Percentiles rank a stretch among this genome's conserved stretches.
Conservation (phyloP, 805 yeast species). For the Ogataea chonburiensis region DNA sequence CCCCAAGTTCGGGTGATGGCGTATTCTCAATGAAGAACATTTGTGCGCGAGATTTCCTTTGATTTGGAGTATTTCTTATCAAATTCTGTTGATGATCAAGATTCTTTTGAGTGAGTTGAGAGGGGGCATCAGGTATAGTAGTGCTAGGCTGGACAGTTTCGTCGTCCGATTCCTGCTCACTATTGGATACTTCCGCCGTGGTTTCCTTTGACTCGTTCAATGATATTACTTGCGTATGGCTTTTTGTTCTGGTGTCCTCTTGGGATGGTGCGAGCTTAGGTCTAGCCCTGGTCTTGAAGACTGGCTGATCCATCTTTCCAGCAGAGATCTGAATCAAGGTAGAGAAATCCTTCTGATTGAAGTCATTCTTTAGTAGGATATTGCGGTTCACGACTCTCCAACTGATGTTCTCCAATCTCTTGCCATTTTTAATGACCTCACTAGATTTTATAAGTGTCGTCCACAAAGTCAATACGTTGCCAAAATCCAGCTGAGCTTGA, state of each 20-base stretch:
- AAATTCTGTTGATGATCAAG: conserved; percentile 17
- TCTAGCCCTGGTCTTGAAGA: conserved; percentile 1
- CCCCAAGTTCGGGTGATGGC: conserved; percentile 29
- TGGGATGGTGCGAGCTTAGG: conserved; percentile 1
- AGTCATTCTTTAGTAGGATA: conserved; percentile 24
- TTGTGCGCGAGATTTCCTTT: conserved; percentile 13
- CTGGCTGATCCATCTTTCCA: conserved; percentile 8
- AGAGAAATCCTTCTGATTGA: conserved; percentile 29
- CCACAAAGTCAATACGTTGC: conserved; percentile 42
- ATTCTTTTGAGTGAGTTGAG: conserved; percentile 18
- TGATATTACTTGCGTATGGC: conserved; percentile 19
- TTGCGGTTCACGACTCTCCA: conserved; percentile 38
- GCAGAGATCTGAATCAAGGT: conserved; percentile 31
- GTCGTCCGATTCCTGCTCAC: conserved; percentile 22
- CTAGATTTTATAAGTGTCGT: conserved; percentile 38
- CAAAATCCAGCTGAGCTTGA: conserved; percentile 35
- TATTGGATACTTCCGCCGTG: conserved; percentile 30
- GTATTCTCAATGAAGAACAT: conserved; percentile 36
- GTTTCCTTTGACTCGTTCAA: conserved; percentile 26
- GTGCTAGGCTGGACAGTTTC: conserved; percentile 11
- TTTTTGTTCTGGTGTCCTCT: conserved; percentile 8
- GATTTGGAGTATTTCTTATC: conserved; percentile 8
- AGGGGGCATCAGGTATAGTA: conserved; percentile 14
- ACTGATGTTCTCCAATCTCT: conserved; percentile 36
- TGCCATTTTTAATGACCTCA: conserved; percentile 33